Percentiles rank a stretch among this genome's conserved stretches.
phyloP scores from a whole-genome alignment of 345 rosid species.

The Hypericum androsaemum region DNA sequence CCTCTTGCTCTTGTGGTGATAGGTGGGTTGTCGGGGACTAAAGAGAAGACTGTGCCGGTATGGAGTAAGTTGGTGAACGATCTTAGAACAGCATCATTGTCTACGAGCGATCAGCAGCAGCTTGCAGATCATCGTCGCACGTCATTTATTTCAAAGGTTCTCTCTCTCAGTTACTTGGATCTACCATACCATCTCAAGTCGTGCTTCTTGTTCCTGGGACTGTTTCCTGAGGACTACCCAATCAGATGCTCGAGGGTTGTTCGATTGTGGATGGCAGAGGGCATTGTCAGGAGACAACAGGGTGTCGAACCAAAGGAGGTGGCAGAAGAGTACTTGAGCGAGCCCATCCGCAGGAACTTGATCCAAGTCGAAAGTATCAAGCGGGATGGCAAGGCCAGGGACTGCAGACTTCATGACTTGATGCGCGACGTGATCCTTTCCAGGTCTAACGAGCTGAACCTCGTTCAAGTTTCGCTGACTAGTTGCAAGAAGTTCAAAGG shows the following conservation, averaged over 20 bases:
- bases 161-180: conserved; percentile 6
- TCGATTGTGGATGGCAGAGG: conserved; percentile 7
- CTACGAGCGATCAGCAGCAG: not conserved
- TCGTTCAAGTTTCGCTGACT: not conserved
- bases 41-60: not conserved
- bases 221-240: conserved; percentile 2
- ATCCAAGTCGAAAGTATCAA: not conserved
- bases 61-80: not conserved
- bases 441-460: not conserved
- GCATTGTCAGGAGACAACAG: not conserved
- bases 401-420: conserved; percentile 1
- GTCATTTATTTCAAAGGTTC: not conserved
- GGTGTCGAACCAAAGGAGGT: not conserved
- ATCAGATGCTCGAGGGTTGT: not conserved
- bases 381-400: not conserved
- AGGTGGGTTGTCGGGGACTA: not conserved
- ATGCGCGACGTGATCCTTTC: not conserved
- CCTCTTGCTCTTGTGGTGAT: conserved; percentile 5
- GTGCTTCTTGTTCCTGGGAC: not conserved
- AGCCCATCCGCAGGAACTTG: conserved; percentile 2
- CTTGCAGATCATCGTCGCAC: not conserved
- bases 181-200: conserved; percentile 7
- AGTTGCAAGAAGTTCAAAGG: not conserved
- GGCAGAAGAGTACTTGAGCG: not conserved
- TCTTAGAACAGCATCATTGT: not conserved